Base-by-base conservation (phyloP, 2,329 filamentous ascomycete species). In the Seiridium unicorne region DNA sequence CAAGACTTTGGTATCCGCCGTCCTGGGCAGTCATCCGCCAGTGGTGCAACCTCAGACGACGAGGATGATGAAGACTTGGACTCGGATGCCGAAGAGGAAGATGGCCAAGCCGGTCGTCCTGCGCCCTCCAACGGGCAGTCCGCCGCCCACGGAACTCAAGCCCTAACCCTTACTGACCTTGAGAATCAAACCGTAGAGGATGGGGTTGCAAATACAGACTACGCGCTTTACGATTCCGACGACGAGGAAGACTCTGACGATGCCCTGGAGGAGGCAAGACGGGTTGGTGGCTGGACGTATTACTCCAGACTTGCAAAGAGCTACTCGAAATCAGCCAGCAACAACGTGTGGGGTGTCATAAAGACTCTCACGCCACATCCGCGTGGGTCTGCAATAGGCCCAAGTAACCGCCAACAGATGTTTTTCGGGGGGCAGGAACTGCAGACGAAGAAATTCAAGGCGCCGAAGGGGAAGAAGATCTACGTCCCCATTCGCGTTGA, bases 401-500 rank as follows among this genome's bases (percentile, higher is more conserved):
- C 85, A 68, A 78, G 84, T 76, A 74, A 85, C 74, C 76, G 83
- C 32, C 76, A 79, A 44, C 74, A 80, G 62, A 76, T 80, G 68
- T 77, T 86, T 9, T 84, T 87, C 44, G 84, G 84, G 5, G 70
- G 74, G 55, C 76, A 82, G 69, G 68, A 87, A 76, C 81, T 88
- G 34, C 80, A 83, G 64, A 79, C 74, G 36, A 84, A 81, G 73
- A 81, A 77, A 66, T 86, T 93, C 78, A 89, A 87, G 72, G 90
- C 91, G 7, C 91, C 91, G 10, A 88, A 86, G 73, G 91, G 91
- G 58, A 94, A 93, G 85, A 91, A 91, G 74, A 98, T 99, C 61
- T 94, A 98, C 70, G 95, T 99, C 32, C 94, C 94, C 11, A 89
- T 98, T 59, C 88, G 95, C 54, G 93, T 99, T 40, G 95, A 99